Percentiles rank a stretch among this genome's conserved stretches.
Conservation (phyloP, 768 basidiomycete species). For the Serendipita sp. region DNA sequence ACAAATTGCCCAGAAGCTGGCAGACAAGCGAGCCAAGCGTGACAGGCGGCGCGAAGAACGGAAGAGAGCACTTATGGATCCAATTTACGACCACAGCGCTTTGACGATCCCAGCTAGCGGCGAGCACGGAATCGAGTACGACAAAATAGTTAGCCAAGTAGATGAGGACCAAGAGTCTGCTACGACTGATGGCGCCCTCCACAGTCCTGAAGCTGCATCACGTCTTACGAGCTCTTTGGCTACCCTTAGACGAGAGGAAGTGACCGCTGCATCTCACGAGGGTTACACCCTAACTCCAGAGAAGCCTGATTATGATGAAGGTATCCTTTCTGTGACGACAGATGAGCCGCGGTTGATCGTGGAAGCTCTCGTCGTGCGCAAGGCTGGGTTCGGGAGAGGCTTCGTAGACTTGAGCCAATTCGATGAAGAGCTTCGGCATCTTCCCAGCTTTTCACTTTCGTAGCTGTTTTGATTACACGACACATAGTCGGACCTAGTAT, state of each 20-base stretch:
- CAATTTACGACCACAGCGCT: conserved; percentile 7
- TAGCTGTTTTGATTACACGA: not conserved
- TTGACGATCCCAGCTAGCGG: not conserved
- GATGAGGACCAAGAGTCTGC: not conserved
- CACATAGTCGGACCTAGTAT: not conserved
- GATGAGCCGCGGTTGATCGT: conserved; percentile 48
- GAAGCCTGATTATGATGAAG: not conserved
- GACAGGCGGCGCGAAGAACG: conserved; percentile 39
- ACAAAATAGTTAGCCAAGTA: not conserved
- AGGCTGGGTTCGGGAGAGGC: conserved; percentile 17
- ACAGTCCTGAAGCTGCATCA: not conserved
- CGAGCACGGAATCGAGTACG: not conserved
- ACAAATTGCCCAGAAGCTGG: conserved; percentile 18
- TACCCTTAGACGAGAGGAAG: not conserved
- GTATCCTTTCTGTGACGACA: not conserved
- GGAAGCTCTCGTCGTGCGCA: conserved; percentile 63
- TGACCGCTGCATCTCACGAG: not conserved
- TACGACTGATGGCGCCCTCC: conserved; percentile 9
- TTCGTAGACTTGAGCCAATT: conserved; percentile 3
- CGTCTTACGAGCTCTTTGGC: not conserved
- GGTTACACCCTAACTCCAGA: not conserved
- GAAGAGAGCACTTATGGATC: conserved; percentile 12
- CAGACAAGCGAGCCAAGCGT: conserved; percentile 28
- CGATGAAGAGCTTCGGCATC: not conserved
- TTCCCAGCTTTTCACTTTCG: conserved; percentile 1